Evolutionary conservation across 345 rosid genomes (phyloP).

Genomic region (Melaleuca quinquenervia): DNA sequence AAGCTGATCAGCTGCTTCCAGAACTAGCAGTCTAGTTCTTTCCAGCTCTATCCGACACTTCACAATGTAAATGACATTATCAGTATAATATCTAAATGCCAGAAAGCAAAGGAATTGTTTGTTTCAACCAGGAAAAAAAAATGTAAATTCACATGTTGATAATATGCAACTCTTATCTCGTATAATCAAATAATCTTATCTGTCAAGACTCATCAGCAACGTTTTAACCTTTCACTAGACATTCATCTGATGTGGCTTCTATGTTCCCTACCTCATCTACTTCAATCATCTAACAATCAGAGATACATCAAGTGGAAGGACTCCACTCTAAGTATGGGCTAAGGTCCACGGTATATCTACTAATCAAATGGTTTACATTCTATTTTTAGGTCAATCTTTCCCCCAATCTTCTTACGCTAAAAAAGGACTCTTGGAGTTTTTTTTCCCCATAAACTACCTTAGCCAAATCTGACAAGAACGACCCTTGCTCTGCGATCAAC

Average conservation of each 20-base stretch:
- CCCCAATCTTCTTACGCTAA: not conserved
- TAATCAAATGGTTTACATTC: not conserved
- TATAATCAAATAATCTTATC: not conserved
- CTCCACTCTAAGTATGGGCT: not conserved
- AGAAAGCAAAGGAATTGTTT: not conserved
- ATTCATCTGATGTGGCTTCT: not conserved
- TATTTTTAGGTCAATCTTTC: not conserved
- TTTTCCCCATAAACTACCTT: constrained; percentile 30
- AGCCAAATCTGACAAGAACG: constrained; percentile 81
- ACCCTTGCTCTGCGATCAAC: constrained; percentile 80
- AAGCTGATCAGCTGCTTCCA: constrained; percentile 90
- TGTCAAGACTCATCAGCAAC: not conserved
- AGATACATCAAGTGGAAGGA: not conserved
- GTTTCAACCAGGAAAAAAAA: not conserved
- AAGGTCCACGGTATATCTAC: not conserved
- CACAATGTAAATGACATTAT: constrained; percentile 1
- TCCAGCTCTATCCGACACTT: constrained; percentile 86
- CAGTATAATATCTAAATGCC: not conserved
- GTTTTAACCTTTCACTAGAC: not conserved
- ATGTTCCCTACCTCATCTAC: not conserved
- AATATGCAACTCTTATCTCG: not conserved
- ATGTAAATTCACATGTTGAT: not conserved
- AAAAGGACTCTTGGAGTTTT: not conserved
- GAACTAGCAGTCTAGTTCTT: constrained; percentile 69
- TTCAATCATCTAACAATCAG: not conserved